Base-by-base conservation (phyloP, 441 rosid genomes). In the Melastoma candidum region DNA sequence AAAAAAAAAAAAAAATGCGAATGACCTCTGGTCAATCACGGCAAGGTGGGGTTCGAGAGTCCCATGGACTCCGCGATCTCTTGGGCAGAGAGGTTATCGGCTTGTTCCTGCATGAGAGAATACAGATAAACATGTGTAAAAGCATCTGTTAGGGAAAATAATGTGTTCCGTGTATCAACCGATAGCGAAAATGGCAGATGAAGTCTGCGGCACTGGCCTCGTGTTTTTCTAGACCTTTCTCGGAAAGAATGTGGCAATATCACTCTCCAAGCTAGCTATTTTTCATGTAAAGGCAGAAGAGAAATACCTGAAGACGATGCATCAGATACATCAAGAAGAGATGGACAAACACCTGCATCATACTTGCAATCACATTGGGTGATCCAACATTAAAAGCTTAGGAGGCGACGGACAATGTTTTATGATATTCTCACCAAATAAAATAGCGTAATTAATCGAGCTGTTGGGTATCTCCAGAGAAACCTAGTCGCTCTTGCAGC, bases 401-500 rank as follows among this genome's bases (percentile, higher is more conserved):
- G 41, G 5, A 32, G 5, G 41, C 41, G 8, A 29, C 5, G 41
- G 41, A 32, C 8, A 8, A 6, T 8, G 8, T 32, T 17, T 32
- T 32, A 32, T 32, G 41, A 32, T 32, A 7, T 46, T 4, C 75
- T 79, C 68, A 93, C 99, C 65, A 94, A 82, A 80, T 94, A 89
- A 74, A 82, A 84, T 26, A 94, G 90, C 57, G 83, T 61, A 61
- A 72, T 65, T 44, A 94, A 68, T 45, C 97, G 85, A 55, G 99
- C 97, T 49, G 79, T 73, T n/a, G 99, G 99, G 70, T 94, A 89
- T 60, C 86, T 92, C 97, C 95, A 89, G 55, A 94, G 84, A 71
- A 94, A 94, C 71, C 96, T 77, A 0, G 94, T 94, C 66, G 90
- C 99, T 76, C 97, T 85, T 56, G 84, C 99, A 64, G 95, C 95